Base-by-base conservation (phyloP, 805 yeast species). In the Clavispora fructus region DNA sequence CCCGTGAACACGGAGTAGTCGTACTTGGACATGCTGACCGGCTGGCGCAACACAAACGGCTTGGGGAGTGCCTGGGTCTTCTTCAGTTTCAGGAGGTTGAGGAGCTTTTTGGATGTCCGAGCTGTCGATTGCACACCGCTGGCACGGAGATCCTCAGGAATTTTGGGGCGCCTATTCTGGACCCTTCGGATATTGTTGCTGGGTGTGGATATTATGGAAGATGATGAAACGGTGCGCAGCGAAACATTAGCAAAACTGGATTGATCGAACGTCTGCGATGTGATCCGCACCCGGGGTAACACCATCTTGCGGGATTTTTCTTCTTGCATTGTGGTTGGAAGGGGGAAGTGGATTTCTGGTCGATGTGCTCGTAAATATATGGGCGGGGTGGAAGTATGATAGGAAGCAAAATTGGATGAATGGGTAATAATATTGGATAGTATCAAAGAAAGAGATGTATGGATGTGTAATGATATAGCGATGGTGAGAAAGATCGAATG, bases 141-240 rank as follows among this genome's bases (percentile, higher is more conserved):
- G 25, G 19, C 30, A 9, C 41, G 41, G 23, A 39, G 32, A 1
- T 39, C 41, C 35, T 35, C 25, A 17, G 16, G 40, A 25, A 19
- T 27, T 47, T 7, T 39, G 39, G 13, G 35, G 49, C 35, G 51
- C 45, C 28, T 41, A 38, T 31, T 49, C 45, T 65, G 69, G 35
- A 65, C 57, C 40, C 70, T 55, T 31, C 69, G 59, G 32, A 67
- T 67, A 50, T 66, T 61, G 54, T 69, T 69, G 53, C 74, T 69
- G 26, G 75, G 75, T 0, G 74, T 68, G 49, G 73, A 65, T 38
- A 71, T 57, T 50, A 69, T 62, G 7, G 73, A 67, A 2, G 67
- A 56, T 7, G 74, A 68, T 12, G 72, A 65, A 12, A 68, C 60
- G 1, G 72, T 66, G 23, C 75, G 55, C 33, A 63, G 67, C 30